These are phyloP conservation scores for Cladosporium colombiae DNA, from an alignment of 2,329 filamentous ascomycete genomes.

Conservation along the genomic window DNA sequence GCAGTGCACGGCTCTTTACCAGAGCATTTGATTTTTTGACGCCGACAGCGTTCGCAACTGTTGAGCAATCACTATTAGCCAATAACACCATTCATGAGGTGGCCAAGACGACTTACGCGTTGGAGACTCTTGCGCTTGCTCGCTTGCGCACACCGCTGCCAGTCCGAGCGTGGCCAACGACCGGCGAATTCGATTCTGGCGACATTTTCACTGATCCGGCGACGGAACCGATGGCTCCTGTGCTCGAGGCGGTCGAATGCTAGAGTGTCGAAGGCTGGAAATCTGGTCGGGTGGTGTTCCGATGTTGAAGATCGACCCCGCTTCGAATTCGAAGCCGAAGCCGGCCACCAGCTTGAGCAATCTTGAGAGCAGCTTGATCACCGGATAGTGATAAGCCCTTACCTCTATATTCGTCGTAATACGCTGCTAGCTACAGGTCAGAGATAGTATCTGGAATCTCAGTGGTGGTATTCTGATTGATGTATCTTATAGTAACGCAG, in stretches of 20 bases:
- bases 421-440: not conserved
- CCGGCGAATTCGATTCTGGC: not conserved
- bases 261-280: not conserved
- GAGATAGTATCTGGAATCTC: not conserved
- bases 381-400: not conserved
- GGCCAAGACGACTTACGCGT: conserved; percentile 10
- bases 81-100: not conserved
- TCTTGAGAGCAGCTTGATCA: not conserved
- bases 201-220: not conserved
- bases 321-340: not conserved
- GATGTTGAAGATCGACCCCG: conserved; percentile 3
- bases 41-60: conserved; percentile 49
- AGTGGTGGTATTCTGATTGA: not conserved
- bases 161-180: conserved; percentile 5
- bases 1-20: conserved; percentile 46
- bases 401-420: not conserved
- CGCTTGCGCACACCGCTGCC: conserved; percentile 15
- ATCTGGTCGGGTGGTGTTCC: conserved; percentile 7
- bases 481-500: not conserved
- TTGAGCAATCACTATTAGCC: not conserved
- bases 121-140: conserved; percentile 13
- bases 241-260: not conserved
- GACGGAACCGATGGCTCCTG: conserved; percentile 9
- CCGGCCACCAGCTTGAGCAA: not conserved
- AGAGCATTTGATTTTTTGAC: conserved; percentile 50